Percentiles rank a stretch among this genome's conserved stretches.
Evolutionary conservation across 306 rosid genomes (phyloP).

Genomic region (Quercus robur): DNA sequence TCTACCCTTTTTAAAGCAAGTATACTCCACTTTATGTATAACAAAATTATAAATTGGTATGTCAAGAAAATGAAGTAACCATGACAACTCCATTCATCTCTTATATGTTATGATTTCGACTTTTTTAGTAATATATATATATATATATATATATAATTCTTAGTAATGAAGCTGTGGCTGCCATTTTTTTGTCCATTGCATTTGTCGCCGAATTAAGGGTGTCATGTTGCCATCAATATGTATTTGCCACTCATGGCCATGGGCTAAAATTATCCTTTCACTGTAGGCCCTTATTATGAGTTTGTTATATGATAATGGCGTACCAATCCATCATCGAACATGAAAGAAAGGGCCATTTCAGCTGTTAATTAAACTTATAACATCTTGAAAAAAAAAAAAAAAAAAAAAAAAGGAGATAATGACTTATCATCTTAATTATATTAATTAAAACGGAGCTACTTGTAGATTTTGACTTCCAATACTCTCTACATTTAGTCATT

Average conservation of each 20-base stretch:
- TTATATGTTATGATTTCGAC: neutral
- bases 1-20: too few relatives aligned
- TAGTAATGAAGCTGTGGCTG: neutral
- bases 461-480: too few relatives aligned
- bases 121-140: neutral
- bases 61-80: neutral
- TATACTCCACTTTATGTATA: neutral
- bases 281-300: neutral
- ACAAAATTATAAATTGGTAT: neutral
- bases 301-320: neutral
- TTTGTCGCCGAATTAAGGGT: conserved; percentile 1
- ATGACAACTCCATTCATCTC: conserved; percentile 4
- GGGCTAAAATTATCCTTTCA: neutral
- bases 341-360: neutral
- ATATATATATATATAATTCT: neutral
- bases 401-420: too few relatives aligned
- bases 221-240: neutral
- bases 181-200: conserved; percentile 13
- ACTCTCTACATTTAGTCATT: too few relatives aligned
- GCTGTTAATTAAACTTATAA: neutral
- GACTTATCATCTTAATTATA: too few relatives aligned
- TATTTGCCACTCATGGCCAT: neutral
- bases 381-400: too few relatives aligned
- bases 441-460: too few relatives aligned
- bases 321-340: neutral